A percentile compares a stretch with the other conserved stretches of the same genome.
These are phyloP conservation scores for Nidula microcarpa DNA, from an alignment of 768 basidiomycete species.

Conservation along the genomic window DNA sequence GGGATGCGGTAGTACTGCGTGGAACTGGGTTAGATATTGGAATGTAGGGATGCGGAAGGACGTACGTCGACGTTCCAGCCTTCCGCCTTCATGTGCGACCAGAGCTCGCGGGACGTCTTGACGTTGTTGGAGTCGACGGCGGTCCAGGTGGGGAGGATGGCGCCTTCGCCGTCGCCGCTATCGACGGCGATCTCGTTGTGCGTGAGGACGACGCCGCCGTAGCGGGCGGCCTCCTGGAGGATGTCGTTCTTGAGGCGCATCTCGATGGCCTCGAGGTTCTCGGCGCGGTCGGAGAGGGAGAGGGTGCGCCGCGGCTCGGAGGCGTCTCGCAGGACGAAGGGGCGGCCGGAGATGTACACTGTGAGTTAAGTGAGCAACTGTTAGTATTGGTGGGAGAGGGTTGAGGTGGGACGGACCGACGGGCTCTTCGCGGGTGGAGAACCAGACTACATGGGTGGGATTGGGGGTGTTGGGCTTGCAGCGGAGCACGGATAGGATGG, in stretches of 20 bases:
- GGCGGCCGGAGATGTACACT: slow-evolving; percentile 88
- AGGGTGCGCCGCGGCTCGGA: slow-evolving; percentile 78
- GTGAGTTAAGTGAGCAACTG: slow-evolving; percentile 7
- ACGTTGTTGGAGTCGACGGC: slow-evolving; percentile 80
- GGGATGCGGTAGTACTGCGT: slow-evolving; percentile 83
- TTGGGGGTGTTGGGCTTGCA: slow-evolving; percentile 63
- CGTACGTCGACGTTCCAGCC: slow-evolving; percentile 92
- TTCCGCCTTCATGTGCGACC: slow-evolving; percentile 69
- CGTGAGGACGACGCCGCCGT: slow-evolving; percentile 86
- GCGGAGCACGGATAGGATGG: slow-evolving; percentile 81
- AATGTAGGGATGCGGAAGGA: slow-evolving; percentile 6
- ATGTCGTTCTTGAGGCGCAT: slow-evolving; percentile 87
- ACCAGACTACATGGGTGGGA: slow-evolving; percentile 85
- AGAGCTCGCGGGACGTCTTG: slow-evolving; percentile 85
- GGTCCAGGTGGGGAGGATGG: slow-evolving; percentile 92
- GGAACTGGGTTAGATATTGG: slow-evolving; percentile 7
- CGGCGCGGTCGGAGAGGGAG: slow-evolving; percentile 84
- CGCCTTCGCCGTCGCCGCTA: slow-evolving; percentile 73
- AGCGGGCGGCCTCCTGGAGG: slow-evolving; percentile 78
- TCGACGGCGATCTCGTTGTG: slow-evolving; percentile 85
- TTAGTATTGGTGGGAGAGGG: not conserved
- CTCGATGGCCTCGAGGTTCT: slow-evolving; percentile 94
- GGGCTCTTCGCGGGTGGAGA: slow-evolving; percentile 95
- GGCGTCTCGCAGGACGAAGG: slow-evolving; percentile 89
- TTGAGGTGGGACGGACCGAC: slow-evolving; percentile 54